Evolutionary conservation across 1,284 basidiomycete genomes (phyloP).

Genomic region (Flammula alnicola): DNA sequence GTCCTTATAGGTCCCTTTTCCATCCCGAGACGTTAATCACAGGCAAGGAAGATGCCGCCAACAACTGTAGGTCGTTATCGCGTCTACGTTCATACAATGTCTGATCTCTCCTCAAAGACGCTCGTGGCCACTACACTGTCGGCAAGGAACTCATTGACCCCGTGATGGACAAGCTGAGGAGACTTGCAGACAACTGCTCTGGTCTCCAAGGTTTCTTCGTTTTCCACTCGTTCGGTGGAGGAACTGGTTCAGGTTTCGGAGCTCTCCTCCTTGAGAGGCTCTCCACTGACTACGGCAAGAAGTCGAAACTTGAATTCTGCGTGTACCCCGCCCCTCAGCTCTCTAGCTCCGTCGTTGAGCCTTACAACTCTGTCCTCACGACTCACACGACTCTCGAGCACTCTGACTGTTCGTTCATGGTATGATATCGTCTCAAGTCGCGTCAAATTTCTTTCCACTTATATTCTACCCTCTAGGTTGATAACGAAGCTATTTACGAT

Average conservation of each 20-base stretch:
- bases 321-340: conserved; percentile 96
- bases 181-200: conserved; percentile 95
- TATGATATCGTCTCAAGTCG: conserved; percentile 28
- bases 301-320: conserved; percentile 99
- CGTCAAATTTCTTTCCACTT: conserved; percentile 11
- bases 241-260: conserved; percentile 99
- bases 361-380: conserved; percentile 98
- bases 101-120: conserved; percentile 58
- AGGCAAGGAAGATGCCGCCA: conserved; percentile 99
- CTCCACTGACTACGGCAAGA: conserved; percentile 99
- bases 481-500: conserved; percentile 98
- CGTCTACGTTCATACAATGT: conserved; percentile 9
- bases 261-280: conserved; percentile 97
- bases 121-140: conserved; percentile 97
- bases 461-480: conserved; percentile 57
- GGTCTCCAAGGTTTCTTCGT: conserved; percentile 99
- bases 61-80: conserved; percentile 83
- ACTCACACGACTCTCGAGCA: conserved; percentile 99
- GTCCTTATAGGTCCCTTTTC: conserved; percentile 96
- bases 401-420: conserved; percentile 99
- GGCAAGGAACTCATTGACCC: conserved; percentile 94
- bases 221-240: conserved; percentile 99
- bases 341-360: conserved; percentile 97
- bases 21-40: conserved; percentile 98
- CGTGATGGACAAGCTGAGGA: conserved; percentile 96